Conservation (phyloP, 208 protist genomes). For the Angomonas deanei region DNA sequence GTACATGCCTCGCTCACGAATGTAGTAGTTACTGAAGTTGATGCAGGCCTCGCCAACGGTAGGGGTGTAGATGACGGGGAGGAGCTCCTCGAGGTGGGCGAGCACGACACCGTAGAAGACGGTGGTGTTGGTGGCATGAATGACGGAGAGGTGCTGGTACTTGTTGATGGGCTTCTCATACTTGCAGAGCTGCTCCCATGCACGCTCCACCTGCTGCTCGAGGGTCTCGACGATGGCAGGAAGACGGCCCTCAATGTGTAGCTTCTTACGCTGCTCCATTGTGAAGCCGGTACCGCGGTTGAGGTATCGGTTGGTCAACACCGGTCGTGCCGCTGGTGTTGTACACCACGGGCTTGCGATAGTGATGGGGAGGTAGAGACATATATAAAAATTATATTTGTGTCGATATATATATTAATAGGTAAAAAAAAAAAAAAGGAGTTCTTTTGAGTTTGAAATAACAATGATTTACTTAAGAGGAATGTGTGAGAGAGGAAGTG, state of each 20-base stretch:
- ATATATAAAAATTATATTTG: constrained; percentile 6
- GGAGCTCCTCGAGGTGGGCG: constrained; percentile 57
- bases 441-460: background rate
- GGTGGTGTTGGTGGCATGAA: constrained; percentile 71
- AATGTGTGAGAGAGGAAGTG: background rate
- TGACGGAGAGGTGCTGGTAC: constrained; percentile 62
- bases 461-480: background rate
- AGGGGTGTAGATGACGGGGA: constrained; percentile 88
- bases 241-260: constrained; percentile 54
- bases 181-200: constrained; percentile 52
- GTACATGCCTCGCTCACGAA: constrained; percentile 88
- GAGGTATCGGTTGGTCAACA: constrained; percentile 67
- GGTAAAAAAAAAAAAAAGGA: constrained; percentile 9
- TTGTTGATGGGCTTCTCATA: constrained; percentile 84
- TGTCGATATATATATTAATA: constrained; percentile 5
- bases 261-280: constrained; percentile 59
- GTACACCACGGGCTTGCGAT: constrained; percentile 12
- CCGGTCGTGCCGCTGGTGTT: constrained; percentile 28
- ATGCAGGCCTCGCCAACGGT: constrained; percentile 92
- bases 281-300: constrained; percentile 83
- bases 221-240: constrained; percentile 74
- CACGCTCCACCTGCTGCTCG: constrained; percentile 69
- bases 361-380: constrained; percentile 14
- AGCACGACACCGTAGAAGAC: constrained; percentile 79
- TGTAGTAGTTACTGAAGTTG: constrained; percentile 80